Conservation (phyloP, 179 eudicot species). For the Spinacia oleracea region DNA sequence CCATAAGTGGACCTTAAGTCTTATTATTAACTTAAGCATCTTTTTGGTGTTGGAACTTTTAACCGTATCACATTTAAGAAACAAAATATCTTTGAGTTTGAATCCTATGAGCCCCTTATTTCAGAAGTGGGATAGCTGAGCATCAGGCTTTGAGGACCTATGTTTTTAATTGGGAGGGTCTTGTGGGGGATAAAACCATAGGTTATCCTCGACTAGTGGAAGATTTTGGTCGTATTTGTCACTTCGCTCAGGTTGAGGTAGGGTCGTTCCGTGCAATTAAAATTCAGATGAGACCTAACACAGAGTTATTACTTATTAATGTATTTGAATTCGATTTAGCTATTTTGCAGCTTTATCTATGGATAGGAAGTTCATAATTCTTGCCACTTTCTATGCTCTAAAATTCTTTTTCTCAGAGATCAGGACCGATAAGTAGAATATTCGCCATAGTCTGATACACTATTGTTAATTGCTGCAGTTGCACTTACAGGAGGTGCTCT, state of each 20-base stretch:
- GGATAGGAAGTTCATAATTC: not conserved
- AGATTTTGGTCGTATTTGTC: not conserved
- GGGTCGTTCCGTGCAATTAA: not conserved
- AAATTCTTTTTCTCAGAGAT: not conserved
- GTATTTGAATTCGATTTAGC: not conserved
- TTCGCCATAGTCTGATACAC: slow-evolving; percentile 14
- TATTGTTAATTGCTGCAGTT: slow-evolving; percentile 49
- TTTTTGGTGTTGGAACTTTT: not conserved
- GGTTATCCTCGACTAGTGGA: not conserved
- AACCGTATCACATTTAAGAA: not conserved
- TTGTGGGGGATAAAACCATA: not conserved
- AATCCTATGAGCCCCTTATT: not conserved
- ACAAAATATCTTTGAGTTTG: not conserved
- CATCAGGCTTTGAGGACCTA: not conserved
- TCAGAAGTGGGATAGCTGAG: not conserved
- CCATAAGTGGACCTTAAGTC: not conserved
- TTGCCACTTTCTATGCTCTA: not conserved
- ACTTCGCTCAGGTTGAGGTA: not conserved
- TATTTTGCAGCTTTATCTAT: not conserved
- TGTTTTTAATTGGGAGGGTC: not conserved
- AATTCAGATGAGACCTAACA: not conserved
- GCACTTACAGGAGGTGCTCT: slow-evolving; percentile 77
- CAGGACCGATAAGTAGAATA: not conserved
- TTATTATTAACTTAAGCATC: not conserved
- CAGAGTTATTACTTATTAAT: not conserved